Evolutionary conservation across 2,329 filamentous ascomycete genomes (phyloP), one percentile per base, ranked within the genome.

Genomic region (Calonectria honghensis): DNA sequence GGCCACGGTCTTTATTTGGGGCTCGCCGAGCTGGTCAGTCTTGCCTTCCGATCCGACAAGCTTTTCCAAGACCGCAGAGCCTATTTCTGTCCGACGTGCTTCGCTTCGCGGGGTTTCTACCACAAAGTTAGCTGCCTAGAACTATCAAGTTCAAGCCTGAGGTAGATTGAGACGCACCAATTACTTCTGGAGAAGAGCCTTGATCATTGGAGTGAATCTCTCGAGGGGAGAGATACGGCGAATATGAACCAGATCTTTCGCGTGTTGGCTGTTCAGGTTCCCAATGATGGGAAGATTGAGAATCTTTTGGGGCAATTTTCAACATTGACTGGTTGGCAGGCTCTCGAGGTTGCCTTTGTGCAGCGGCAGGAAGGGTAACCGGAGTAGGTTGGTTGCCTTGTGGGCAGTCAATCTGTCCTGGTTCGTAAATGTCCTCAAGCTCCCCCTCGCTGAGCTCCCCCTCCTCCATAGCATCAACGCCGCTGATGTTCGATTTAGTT

Each of bases 381-480:
- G 27, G 37, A 6, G 20, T 29, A 13, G 20, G 27, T 6, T 48
- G 27, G 7, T 35, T 57, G 54, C 35, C 37, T 31, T 63, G 68
- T 10, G 37, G 45, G 6, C 75, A 70, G 13, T 74, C 76, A 24
- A 70, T 65, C 20, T 77, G 76, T 18, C 68, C 73, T 13, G 89
- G 87, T 64, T 91, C 89, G 75, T 92, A 91, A 3, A 89, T 79
- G 78, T 92, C 89, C 65, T 92, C 90, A 64, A 90, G 88, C 78
- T 93, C 92, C 24, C 89, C 90, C 79, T 96, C 95, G 76, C 92
- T 94, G 37, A 97, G 83, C 83, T 97, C 95, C 20, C 94, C 94
- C 80, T 97, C 95, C 80, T 97, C 94, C 61, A 80, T 78, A 3
- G 70, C 78, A 9, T 77, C 76, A 37, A 76, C 75, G 13, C n/a